phyloP scores from a whole-genome alignment of 805 yeast genomes.

The Spathaspora hagerdaliae region DNA sequence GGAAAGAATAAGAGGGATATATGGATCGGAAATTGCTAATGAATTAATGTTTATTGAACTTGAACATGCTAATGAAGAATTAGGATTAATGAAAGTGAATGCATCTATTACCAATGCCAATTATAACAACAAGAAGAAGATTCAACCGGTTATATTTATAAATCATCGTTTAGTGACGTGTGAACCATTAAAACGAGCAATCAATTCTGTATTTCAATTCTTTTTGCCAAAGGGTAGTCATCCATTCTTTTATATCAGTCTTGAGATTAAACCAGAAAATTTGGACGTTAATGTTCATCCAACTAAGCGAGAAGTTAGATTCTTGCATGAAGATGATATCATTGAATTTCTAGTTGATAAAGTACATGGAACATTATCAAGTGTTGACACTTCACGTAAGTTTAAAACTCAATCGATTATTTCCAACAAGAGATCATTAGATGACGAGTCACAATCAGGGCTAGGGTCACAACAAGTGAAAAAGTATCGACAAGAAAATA shows the following conservation, averaged over 20 bases:
- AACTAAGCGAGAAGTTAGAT: constrained; percentile 87
- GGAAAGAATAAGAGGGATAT: constrained; percentile 72
- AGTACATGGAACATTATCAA: constrained; percentile 48
- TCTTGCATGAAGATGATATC: constrained; percentile 82
- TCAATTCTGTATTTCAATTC: constrained; percentile 55
- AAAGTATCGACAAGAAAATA: constrained; percentile 53
- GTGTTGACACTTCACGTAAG: constrained; percentile 62
- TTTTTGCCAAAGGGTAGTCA: constrained; percentile 73
- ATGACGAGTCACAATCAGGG: constrained; percentile 3
- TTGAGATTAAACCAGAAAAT: constrained; percentile 62
- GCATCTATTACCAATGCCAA: constrained; percentile 75
- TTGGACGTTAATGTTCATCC: constrained; percentile 96
- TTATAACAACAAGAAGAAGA: constrained; percentile 60
- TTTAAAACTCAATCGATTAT: constrained; percentile 60
- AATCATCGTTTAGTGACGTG: constrained; percentile 80
- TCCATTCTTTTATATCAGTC: constrained; percentile 72
- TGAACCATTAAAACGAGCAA: constrained; percentile 72
- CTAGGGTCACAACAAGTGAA: constrained; percentile 10
- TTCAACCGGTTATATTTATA: constrained; percentile 75
- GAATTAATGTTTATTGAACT: constrained; percentile 52
- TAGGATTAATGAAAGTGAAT: constrained; percentile 48
- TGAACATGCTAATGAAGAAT: constrained; percentile 10
- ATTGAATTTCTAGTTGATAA: constrained; percentile 51
- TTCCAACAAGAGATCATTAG: constrained; percentile 13
- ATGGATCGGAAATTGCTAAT: constrained; percentile 64